Conservation (phyloP, 2,329 filamentous ascomycete species). For the Pseudopithomyces chartarum region DNA sequence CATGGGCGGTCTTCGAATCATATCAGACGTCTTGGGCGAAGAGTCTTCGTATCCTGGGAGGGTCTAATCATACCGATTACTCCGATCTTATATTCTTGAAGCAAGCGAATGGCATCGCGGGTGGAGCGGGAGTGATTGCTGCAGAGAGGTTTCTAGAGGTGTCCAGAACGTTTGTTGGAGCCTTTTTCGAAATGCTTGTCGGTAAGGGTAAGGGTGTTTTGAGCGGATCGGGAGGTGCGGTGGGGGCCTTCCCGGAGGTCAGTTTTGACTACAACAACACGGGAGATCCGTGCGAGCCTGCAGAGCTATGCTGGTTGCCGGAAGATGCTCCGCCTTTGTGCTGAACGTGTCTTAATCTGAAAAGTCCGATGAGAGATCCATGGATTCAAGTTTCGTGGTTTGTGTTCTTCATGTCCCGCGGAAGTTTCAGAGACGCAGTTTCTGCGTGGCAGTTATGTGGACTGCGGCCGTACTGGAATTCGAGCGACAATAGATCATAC, state of each 20-base stretch:
- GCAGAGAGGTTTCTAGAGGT: slow-evolving; percentile 16
- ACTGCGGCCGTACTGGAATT: too few species aligned
- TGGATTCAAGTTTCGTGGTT: too few species aligned
- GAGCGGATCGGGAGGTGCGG: not conserved
- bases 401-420: too few species aligned
- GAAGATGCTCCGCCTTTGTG: not conserved
- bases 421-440: too few species aligned
- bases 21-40: slow-evolving; percentile 15
- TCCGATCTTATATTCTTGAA: slow-evolving; percentile 18
- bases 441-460: too few species aligned
- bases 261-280: slow-evolving; percentile 9
- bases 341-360: not conserved
- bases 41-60: slow-evolving; percentile 9
- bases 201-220: slow-evolving; percentile 3
- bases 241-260: slow-evolving; percentile 8
- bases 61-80: slow-evolving; percentile 19
- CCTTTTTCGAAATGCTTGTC: slow-evolving; percentile 9
- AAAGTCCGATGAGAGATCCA: too few species aligned
- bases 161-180: slow-evolving; percentile 10
- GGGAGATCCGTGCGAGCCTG: slow-evolving; percentile 3
- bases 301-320: not conserved
- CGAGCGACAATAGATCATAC: too few species aligned
- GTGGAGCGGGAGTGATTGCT: slow-evolving; percentile 9
- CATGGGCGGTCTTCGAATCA: slow-evolving; percentile 13
- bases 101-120: slow-evolving; percentile 12